phyloP scores from a whole-genome alignment of 768 basidiomycete genomes.

The Collybia mongolica region DNA sequence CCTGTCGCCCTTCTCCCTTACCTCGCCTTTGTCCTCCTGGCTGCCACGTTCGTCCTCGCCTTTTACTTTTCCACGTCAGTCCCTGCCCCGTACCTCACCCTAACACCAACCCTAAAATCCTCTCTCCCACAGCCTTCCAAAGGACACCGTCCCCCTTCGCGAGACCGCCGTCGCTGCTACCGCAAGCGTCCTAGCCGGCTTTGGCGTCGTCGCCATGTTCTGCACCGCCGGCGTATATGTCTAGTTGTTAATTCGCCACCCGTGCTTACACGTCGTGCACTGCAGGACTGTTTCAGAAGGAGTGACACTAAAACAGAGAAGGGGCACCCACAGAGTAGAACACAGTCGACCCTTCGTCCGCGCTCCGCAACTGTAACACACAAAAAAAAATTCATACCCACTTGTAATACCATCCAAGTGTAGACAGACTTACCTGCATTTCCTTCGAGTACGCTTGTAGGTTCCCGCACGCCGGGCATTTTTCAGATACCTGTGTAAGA shows the following conservation, averaged over 20 bases:
- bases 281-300: slow-evolving; percentile 27
- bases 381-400: slow-evolving; percentile 1
- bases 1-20: slow-evolving; percentile 69
- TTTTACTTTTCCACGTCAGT: slow-evolving; percentile 91
- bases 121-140: slow-evolving; percentile 61
- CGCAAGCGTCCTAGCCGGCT: slow-evolving; percentile 81
- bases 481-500: slow-evolving; percentile 71
- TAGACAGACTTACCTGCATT: slow-evolving; percentile 63
- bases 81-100: slow-evolving; percentile 3
- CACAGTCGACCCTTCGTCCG: slow-evolving; percentile 93
- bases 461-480: slow-evolving; percentile 86
- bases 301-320: background rate
- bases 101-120: slow-evolving; percentile 6
- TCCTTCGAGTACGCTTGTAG: slow-evolving; percentile 86
- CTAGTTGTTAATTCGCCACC: slow-evolving; percentile 86
- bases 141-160: slow-evolving; percentile 56
- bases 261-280: slow-evolving; percentile 76
- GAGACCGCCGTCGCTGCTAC: slow-evolving; percentile 70
- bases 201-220: slow-evolving; percentile 88
- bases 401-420: no score
- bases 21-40: slow-evolving; percentile 71
- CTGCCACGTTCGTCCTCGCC: slow-evolving; percentile 76
- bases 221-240: slow-evolving; percentile 85
- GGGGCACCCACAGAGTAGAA: slow-evolving; percentile 78
- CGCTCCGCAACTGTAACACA: slow-evolving; percentile 67